Conservation (phyloP, 768 basidiomycete genomes). For the Pulveroboletus sp. region DNA sequence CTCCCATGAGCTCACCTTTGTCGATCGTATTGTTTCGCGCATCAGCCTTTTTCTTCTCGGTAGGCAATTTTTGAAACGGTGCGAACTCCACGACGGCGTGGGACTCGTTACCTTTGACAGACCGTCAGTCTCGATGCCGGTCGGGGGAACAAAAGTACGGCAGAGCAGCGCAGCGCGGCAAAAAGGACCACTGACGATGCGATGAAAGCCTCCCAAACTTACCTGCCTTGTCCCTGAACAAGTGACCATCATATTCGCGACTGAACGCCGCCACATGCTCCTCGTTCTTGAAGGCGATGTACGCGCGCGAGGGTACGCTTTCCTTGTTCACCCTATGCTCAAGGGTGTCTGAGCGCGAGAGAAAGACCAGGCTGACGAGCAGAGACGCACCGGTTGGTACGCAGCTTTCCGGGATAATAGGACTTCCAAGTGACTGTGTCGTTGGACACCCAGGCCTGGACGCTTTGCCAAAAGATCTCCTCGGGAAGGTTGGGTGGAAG, state of each 20-base stretch:
- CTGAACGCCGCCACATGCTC: slow-evolving; percentile 72
- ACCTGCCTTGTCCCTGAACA: slow-evolving; percentile 92
- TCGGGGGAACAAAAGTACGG: not conserved
- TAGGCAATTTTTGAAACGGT: slow-evolving; percentile 82
- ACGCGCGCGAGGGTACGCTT: slow-evolving; percentile 82
- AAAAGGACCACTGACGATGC: not conserved
- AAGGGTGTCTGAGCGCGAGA: not conserved
- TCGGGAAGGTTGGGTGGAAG: slow-evolving; percentile 92
- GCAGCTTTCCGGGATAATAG: slow-evolving; percentile 63
- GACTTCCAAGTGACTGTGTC: slow-evolving; percentile 65
- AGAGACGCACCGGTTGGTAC: slow-evolving; percentile 51
- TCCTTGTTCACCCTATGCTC: slow-evolving; percentile 69
- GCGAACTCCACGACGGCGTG: slow-evolving; percentile 92
- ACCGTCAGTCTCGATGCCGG: not conserved
- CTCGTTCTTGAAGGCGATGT: slow-evolving; percentile 81
- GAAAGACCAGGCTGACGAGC: not conserved
- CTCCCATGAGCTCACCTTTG: slow-evolving; percentile 33
- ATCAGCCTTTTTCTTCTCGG: slow-evolving; percentile 73
- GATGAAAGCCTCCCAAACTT: not conserved
- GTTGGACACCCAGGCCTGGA: slow-evolving; percentile 76
- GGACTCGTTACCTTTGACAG: slow-evolving; percentile 69
- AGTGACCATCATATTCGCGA: slow-evolving; percentile 83
- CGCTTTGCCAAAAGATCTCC: slow-evolving; percentile 90
- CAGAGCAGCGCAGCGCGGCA: too few species aligned
- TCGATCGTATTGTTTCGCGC: slow-evolving; percentile 84